Evolutionary conservation across 495 filamentous ascomycete species (phyloP).

Genomic region (Penicillium macrosclerotiorum): DNA sequence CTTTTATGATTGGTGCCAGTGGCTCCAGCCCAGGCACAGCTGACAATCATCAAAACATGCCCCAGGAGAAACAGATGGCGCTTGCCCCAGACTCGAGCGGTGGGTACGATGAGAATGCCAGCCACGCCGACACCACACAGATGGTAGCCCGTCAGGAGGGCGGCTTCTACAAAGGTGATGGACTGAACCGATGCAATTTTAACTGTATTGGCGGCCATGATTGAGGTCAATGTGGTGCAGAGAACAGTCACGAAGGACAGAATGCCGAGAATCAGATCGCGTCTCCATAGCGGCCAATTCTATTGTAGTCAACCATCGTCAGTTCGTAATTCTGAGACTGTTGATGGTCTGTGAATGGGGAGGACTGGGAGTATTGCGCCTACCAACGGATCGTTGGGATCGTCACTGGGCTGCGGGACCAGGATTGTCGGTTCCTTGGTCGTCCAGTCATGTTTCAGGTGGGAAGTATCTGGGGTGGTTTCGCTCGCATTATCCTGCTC

Average conservation of each 20-base stretch:
- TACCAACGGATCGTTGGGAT: constrained; percentile 77
- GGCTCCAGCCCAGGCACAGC: constrained; percentile 76
- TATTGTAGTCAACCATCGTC: constrained; percentile 23
- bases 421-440: constrained; percentile 68
- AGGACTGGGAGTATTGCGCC: not conserved
- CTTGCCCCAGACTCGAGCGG: constrained; percentile 89
- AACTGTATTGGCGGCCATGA: constrained; percentile 84
- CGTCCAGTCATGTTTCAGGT: constrained; percentile 70
- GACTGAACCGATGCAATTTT: constrained; percentile 61
- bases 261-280: constrained; percentile 74
- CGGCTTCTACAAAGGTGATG: constrained; percentile 64
- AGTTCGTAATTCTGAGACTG: no score
- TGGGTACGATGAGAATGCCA: constrained; percentile 80
- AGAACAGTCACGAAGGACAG: constrained; percentile 79
- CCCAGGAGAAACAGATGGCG: constrained; percentile 84
- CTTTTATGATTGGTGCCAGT: constrained; percentile 62
- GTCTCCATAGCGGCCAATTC: constrained; percentile 91
- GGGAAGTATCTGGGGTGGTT: constrained; percentile 32
- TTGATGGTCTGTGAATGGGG: not conserved
- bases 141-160: constrained; percentile 83
- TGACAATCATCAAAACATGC: constrained; percentile 66
- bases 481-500: constrained; percentile 50
- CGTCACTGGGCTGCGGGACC: constrained; percentile 75
- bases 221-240: constrained; percentile 73
- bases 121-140: constrained; percentile 79